Evolutionary conservation across 1,284 basidiomycete genomes (phyloP), one percentile per base, ranked within the genome.

Genomic region (Melampsora larici-populina): DNA sequence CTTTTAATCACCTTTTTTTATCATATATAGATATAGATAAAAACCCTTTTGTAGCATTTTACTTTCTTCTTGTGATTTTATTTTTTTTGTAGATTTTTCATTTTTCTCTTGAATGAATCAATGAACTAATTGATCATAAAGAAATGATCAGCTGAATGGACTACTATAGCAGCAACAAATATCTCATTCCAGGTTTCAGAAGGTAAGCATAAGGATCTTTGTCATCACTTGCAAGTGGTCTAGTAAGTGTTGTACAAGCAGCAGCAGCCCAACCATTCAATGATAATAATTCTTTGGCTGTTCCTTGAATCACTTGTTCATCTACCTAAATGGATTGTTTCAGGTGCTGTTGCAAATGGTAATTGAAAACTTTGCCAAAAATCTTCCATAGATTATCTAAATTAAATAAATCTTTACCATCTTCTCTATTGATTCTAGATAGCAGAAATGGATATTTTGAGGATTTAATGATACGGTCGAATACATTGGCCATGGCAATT

Each of bases 331-430:
- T 93, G 90, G 0, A 91, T 87, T 0, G 93, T 95, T 78, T 94
- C 92, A 80, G 88, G 88, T 79, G 89, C 89, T 1, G 87, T 86
- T 66, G 80, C 81, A 75, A 81, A 82, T 17, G 94, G 94, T 80
- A 91, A 87, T 82, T 96, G 93, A 83, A 92, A 96, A 31, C 92
- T 86, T 21, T 90, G 89, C 94, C 94, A 97, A 82, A 91, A 97
- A 84, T 97, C 92, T 72, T 87, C 82, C 62, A 90, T 88, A 86
- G 84, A 73, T 97, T 89, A 70, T 92, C 86, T 79, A 88, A 86
- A 76, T 89, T 88, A 93, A 89, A 71, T 82, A n/a, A n/a, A n/a
- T n/a, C n/a, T n/a, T n/a, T n/a, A n/a, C n/a, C n/a, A n/a, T n/a
- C n/a, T n/a, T n/a, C 81, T 62, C 82, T 79, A 26, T 81, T 80